phyloP scores from a whole-genome alignment of 1,284 basidiomycete genomes.

The Hypsizygus ulmarius region DNA sequence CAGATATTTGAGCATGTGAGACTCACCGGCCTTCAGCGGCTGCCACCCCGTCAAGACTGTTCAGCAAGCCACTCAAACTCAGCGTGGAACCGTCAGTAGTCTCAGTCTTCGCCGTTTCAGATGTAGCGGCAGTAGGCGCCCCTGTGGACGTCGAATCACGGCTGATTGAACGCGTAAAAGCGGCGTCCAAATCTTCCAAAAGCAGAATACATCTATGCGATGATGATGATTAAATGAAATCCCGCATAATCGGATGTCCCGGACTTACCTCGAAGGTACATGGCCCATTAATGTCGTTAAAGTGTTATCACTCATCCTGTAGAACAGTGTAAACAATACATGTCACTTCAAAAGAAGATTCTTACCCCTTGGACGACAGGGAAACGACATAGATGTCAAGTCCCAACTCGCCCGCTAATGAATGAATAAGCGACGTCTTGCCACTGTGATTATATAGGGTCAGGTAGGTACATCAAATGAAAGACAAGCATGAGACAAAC shows the following conservation, averaged over 20 bases:
- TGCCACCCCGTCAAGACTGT: conserved; percentile 84
- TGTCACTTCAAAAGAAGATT: conserved; percentile 2
- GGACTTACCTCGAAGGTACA: conserved; percentile 71
- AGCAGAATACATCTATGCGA: conserved; percentile 73
- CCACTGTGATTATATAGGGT: conserved; percentile 47
- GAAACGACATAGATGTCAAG: conserved; percentile 87
- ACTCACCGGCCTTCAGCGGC: conserved; percentile 80
- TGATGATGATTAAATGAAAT: conserved; percentile 15
- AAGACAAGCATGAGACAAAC: conserved; percentile 35
- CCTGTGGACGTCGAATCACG: conserved; percentile 78
- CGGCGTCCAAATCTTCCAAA: conserved; percentile 84
- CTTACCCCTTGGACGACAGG: conserved; percentile 78
- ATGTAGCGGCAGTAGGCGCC: conserved; percentile 47
- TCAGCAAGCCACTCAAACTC: conserved; percentile 77
- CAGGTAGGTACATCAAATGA: conserved; percentile 12
- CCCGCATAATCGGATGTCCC: neutral
- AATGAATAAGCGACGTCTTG: conserved; percentile 82
- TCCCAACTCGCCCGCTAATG: conserved; percentile 81
- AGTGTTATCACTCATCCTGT: conserved; percentile 84
- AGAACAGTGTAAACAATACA: conserved; percentile 12
- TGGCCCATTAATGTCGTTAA: conserved; percentile 79
- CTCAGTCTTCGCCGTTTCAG: conserved; percentile 42
- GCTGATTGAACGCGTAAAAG: conserved; percentile 79
- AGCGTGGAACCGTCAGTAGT: conserved; percentile 73
- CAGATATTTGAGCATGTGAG: conserved; percentile 10